These are phyloP conservation scores for Gonapodya prolifera DNA, from an alignment of 192 early-diverging fungal species.

Conservation along the genomic window DNA sequence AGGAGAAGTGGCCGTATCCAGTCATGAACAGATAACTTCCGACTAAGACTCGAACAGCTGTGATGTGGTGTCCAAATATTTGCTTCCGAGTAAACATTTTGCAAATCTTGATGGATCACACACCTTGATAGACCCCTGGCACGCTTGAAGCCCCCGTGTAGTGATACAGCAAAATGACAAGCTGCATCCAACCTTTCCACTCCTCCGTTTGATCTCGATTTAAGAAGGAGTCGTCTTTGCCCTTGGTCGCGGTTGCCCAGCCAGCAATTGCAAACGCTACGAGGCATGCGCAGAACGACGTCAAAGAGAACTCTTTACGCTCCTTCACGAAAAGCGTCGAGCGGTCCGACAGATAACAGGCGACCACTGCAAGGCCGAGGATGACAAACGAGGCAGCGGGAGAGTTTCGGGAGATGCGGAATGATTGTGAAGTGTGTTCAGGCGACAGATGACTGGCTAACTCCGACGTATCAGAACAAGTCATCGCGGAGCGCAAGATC, in stretches of 20 bases:
- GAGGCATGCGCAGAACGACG: conserved; percentile 32
- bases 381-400: conserved; percentile 38
- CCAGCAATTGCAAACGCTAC: conserved; percentile 26
- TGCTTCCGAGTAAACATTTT: too few species aligned
- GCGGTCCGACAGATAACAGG: conserved; percentile 56
- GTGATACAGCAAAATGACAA: conserved; percentile 57
- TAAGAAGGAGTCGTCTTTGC: conserved; percentile 38
- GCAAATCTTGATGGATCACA: too few species aligned
- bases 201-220: conserved; percentile 70
- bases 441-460: too few species aligned
- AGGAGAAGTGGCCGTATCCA: conserved; percentile 66
- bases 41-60: conserved; percentile 57
- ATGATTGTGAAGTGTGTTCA: neutral
- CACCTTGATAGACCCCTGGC: conserved; percentile 53
- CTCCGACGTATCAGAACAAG: conserved; percentile 15
- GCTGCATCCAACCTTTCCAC: conserved; percentile 85
- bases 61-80: too few species aligned
- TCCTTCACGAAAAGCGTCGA: conserved; percentile 53
- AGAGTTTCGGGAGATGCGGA: conserved; percentile 12
- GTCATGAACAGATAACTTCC: conserved; percentile 73
- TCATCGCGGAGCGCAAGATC: neutral
- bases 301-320: conserved; percentile 38
- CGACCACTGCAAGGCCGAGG: conserved; percentile 31
- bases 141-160: conserved; percentile 50
- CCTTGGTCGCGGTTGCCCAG: conserved; percentile 21